Conservation (phyloP, 2,329 filamentous ascomycete species). For the Davidsoniella eucalypti region DNA sequence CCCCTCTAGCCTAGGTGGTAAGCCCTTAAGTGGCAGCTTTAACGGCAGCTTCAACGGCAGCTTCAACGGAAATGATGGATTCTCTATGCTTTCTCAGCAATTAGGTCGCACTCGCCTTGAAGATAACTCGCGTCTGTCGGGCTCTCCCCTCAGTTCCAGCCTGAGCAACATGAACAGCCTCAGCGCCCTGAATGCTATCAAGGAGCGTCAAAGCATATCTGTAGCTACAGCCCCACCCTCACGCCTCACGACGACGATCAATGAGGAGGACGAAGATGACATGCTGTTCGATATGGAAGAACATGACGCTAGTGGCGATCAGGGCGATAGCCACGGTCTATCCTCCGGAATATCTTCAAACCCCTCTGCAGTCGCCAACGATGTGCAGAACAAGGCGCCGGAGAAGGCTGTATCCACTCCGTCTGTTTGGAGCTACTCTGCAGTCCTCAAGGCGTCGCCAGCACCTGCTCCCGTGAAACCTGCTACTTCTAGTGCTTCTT, state of each 20-base stretch:
- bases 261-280: slow-evolving; percentile 10
- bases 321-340: background rate
- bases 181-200: background rate
- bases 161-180: background rate
- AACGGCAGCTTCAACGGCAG: slow-evolving; percentile 6
- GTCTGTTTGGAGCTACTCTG: slow-evolving; percentile 10
- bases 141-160: slow-evolving; percentile 3
- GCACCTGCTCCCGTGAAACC: no score
- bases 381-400: background rate
- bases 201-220: slow-evolving; percentile 3
- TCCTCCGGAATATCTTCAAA: background rate
- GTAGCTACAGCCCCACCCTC: background rate
- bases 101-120: slow-evolving; percentile 8
- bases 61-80: slow-evolving; percentile 6
- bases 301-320: background rate
- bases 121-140: slow-evolving; percentile 3
- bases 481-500: no score
- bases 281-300: slow-evolving; percentile 13
- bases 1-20: slow-evolving; percentile 2
- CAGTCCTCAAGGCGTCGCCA: slow-evolving; percentile 9
- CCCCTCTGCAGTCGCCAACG: background rate
- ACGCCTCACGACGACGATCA: slow-evolving; percentile 10
- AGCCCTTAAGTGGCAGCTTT: slow-evolving; percentile 6
- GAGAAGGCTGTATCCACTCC: background rate
- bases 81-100: slow-evolving; percentile 11